These are phyloP conservation scores for Physcomitrium patens DNA, from an alignment of 225 moss, liverwort and hornwort genomes.

Conservation along the genomic window DNA sequence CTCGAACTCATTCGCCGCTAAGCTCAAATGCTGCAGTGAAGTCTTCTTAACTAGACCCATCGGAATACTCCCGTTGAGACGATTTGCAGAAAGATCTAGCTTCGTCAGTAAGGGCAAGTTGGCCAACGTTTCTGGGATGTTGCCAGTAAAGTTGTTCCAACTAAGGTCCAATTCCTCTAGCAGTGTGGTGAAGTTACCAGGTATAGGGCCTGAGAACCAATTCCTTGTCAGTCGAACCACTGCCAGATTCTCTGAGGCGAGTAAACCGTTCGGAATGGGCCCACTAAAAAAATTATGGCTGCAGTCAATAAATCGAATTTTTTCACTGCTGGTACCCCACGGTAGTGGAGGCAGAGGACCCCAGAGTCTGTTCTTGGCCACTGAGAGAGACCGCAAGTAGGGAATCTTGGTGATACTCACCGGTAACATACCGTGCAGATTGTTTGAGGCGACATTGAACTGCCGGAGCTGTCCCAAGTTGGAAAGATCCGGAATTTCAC, in stretches of 20 bases:
- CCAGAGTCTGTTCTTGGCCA: conserved; percentile 42
- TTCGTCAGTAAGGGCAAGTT: conserved; percentile 19
- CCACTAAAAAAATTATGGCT: conserved; percentile 43
- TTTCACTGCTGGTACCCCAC: conserved; percentile 26
- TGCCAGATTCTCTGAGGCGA: conserved; percentile 38
- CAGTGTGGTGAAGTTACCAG: conserved; percentile 31
- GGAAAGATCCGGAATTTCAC: conserved; percentile 37
- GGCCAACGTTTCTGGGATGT: conserved; percentile 26
- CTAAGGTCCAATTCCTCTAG: conserved; percentile 42
- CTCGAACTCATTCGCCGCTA: conserved; percentile 39
- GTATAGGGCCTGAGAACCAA: conserved; percentile 37
- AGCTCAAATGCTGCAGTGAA: conserved; percentile 32
- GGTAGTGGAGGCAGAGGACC: conserved; percentile 40
- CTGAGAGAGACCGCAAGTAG: conserved; percentile 28
- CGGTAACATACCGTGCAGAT: conserved; percentile 45
- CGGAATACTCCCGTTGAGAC: conserved; percentile 45
- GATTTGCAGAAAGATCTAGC: conserved; percentile 41
- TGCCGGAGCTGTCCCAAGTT: conserved; percentile 35
- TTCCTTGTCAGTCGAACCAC: conserved; percentile 37
- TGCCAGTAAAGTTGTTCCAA: conserved; percentile 27
- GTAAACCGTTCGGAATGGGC: conserved; percentile 38
- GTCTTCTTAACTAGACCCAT: conserved; percentile 29
- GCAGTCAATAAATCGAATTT: conserved; percentile 39
- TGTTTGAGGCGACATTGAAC: conserved; percentile 36
- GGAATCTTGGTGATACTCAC: conserved; percentile 41